Evolutionary conservation across 73 alveolate genomes (phyloP).

Genomic region (Stentor roeselii): DNA sequence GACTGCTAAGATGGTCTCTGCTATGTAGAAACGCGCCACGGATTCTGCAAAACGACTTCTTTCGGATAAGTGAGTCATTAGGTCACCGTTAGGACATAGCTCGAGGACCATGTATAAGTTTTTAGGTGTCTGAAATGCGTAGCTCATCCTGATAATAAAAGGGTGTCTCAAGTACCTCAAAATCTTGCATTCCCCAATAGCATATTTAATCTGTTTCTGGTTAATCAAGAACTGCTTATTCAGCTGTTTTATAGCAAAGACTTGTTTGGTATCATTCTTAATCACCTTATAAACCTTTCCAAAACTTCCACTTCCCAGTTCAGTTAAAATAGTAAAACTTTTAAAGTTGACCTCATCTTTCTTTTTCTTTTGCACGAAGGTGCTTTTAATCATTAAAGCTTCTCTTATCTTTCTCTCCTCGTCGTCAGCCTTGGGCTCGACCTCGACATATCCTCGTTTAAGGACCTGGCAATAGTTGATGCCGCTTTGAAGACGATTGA

Average conservation of each 20-base stretch:
- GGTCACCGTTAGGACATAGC: constrained; percentile 91
- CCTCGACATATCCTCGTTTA: background rate
- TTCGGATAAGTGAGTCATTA: constrained; percentile 64
- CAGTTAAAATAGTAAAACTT: constrained; percentile 44
- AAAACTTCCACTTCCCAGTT: constrained; percentile 79
- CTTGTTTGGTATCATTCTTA: constrained; percentile 64
- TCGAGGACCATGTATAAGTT: constrained; percentile 91
- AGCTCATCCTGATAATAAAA: constrained; percentile 72
- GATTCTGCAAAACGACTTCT: constrained; percentile 38
- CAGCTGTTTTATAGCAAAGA: constrained; percentile 83
- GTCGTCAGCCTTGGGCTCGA: background rate
- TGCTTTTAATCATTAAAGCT: background rate
- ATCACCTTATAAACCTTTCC: constrained; percentile 92
- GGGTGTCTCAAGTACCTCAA: constrained; percentile 71
- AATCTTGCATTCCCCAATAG: constrained; percentile 73
- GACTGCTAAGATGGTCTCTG: constrained; percentile 76
- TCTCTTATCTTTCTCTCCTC: background rate
- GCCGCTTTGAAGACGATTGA: background rate
- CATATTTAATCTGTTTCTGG: constrained; percentile 63
- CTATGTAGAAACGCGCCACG: constrained; percentile 48
- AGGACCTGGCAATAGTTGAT: background rate
- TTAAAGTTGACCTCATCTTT: background rate
- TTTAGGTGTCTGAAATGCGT: constrained; percentile 81
- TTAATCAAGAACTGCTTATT: constrained; percentile 69
- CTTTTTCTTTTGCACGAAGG: background rate